Percentiles rank a stretch among this genome's conserved stretches.
Evolutionary conservation across 1,139 yeast species (phyloP).

Genomic region (Yamadazyma epiphylla): DNA sequence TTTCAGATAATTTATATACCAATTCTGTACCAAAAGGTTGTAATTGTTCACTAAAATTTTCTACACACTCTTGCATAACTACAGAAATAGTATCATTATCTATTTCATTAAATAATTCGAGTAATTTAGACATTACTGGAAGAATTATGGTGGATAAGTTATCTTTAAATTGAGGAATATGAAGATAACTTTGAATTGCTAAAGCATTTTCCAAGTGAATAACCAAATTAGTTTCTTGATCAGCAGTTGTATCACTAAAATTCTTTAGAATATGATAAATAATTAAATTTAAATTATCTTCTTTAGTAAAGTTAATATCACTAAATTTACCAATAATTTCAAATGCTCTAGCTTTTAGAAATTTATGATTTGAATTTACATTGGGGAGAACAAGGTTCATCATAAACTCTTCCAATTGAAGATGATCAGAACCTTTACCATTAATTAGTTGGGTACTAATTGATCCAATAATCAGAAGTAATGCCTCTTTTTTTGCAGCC

Average conservation of each 20-base stretch:
- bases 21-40: slow-evolving; percentile 92
- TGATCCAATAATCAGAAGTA: slow-evolving; percentile 72
- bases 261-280: slow-evolving; percentile 65
- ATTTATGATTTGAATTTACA: slow-evolving; percentile 61
- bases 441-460: slow-evolving; percentile 57
- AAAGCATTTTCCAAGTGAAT: slow-evolving; percentile 81
- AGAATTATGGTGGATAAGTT: slow-evolving; percentile 67
- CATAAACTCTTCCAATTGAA: slow-evolving; percentile 69
- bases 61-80: slow-evolving; percentile 96
- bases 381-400: slow-evolving; percentile 67
- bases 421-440: slow-evolving; percentile 50
- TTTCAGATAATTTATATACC: slow-evolving; percentile 75
- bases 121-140: slow-evolving; percentile 76
- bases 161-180: slow-evolving; percentile 61
- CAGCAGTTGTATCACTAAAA: slow-evolving; percentile 34
- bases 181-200: slow-evolving; percentile 77
- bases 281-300: slow-evolving; percentile 45
- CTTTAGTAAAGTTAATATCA: slow-evolving; percentile 52
- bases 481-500: slow-evolving; percentile 78
- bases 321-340: slow-evolving; percentile 72
- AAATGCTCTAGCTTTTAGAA: slow-evolving; percentile 80
- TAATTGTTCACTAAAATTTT: slow-evolving; percentile 78
- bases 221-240: slow-evolving; percentile 54
- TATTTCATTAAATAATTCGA: slow-evolving; percentile 72
- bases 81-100: slow-evolving; percentile 86